Percentiles rank a stretch among this genome's conserved stretches.
Evolutionary conservation across 1,139 yeast genomes (phyloP).

Genomic region (Ashbya aceris): DNA sequence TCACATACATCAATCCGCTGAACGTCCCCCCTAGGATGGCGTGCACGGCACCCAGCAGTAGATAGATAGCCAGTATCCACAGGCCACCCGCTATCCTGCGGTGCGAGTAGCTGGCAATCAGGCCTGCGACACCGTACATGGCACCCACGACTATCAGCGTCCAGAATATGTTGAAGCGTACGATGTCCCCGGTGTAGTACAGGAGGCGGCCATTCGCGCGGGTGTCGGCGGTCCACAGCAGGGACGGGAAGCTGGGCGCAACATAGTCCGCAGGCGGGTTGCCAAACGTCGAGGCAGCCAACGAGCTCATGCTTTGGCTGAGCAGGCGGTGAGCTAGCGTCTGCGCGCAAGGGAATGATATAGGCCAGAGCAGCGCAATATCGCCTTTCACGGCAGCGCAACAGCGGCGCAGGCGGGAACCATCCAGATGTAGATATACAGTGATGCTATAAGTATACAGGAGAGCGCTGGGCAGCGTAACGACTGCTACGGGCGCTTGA

Average conservation of each 20-base stretch:
- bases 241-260: slow-evolving; percentile 72
- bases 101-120: slow-evolving; percentile 48
- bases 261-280: slow-evolving; percentile 66
- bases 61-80: slow-evolving; percentile 38
- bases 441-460: slow-evolving; percentile 1
- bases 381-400: too few species aligned
- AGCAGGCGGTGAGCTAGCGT: too few species aligned
- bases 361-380: too few species aligned
- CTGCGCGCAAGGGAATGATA: too few species aligned
- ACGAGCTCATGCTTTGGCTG: too few species aligned
- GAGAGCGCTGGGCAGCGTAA: neutral
- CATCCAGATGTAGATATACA: too few species aligned
- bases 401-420: too few species aligned
- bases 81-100: slow-evolving; percentile 35
- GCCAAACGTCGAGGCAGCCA: too few species aligned
- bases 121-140: slow-evolving; percentile 58
- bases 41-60: slow-evolving; percentile 48
- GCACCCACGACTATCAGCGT: slow-evolving; percentile 55
- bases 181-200: slow-evolving; percentile 65
- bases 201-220: slow-evolving; percentile 47
- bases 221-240: slow-evolving; percentile 46
- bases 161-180: slow-evolving; percentile 82
- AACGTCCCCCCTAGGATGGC: slow-evolving; percentile 67
- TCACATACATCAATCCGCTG: slow-evolving; percentile 50
- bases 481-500: neutral